Evolutionary conservation across 2,329 filamentous ascomycete species (phyloP).

Genomic region (Aspergillus costaricaensis): DNA sequence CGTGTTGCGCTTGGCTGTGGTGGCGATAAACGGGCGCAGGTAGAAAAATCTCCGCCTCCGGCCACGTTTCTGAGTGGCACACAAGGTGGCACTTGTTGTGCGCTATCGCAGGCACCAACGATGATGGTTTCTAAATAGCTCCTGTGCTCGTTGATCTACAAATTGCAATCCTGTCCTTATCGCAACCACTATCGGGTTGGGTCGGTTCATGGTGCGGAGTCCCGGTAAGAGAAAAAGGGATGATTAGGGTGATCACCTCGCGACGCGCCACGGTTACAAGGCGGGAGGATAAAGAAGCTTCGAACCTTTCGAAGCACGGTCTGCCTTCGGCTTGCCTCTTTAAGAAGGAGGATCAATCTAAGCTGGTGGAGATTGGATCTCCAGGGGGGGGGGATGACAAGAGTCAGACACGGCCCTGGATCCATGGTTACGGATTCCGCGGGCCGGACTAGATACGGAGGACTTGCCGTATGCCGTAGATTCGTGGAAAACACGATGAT

Average conservation of each 20-base stretch:
- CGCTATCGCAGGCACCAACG: background rate
- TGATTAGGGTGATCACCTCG: background rate
- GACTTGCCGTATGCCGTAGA: background rate
- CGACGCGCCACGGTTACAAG: background rate
- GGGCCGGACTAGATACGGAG: background rate
- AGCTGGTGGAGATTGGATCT: background rate
- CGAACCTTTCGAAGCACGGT: background rate
- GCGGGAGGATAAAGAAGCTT: slow-evolving; percentile 6
- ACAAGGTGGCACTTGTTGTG: background rate
- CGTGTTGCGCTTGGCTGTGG: background rate
- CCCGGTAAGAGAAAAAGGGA: background rate
- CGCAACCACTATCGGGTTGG: background rate
- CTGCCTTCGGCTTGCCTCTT: background rate
- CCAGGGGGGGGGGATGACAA: background rate
- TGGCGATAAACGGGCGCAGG: background rate
- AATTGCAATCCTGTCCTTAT: background rate
- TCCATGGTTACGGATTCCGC: background rate
- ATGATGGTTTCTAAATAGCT: background rate
- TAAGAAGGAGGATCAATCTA: background rate
- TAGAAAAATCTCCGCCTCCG: background rate
- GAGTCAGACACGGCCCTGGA: background rate
- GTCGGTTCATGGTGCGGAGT: background rate
- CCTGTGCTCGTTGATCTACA: background rate
- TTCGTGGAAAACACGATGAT: background rate
- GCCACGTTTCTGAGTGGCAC: no score